A percentile compares a stretch with the other conserved stretches of the same genome.
Conservation (phyloP, 495 filamentous ascomycete species). For the Xylaria curta region DNA sequence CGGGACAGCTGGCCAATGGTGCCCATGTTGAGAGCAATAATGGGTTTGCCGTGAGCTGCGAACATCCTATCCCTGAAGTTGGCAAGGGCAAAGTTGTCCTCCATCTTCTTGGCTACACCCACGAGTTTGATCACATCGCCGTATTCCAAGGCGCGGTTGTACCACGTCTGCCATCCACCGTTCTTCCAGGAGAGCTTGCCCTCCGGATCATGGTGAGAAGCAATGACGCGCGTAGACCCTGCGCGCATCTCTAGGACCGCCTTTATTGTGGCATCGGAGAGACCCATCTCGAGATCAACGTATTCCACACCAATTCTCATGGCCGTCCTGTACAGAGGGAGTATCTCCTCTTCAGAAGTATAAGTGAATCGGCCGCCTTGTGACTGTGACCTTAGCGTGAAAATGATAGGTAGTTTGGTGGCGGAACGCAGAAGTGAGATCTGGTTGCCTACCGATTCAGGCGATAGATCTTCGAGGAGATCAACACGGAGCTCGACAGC, state of each 20-base stretch:
- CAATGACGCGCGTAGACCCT: constrained; percentile 78
- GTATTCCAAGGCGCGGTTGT: constrained; percentile 83
- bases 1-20: constrained; percentile 84
- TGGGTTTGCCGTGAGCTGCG: constrained; percentile 71
- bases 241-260: constrained; percentile 71
- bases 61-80: constrained; percentile 82
- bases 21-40: constrained; percentile 98
- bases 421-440: constrained; percentile 77
- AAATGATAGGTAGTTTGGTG: constrained; percentile 86
- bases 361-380: constrained; percentile 94
- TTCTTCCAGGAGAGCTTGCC: constrained; percentile 84
- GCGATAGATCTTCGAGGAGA: constrained; percentile 76
- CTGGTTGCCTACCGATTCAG: constrained; percentile 81
- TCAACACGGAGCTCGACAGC: constrained; percentile 96
- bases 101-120: constrained; percentile 74
- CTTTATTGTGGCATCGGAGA: constrained; percentile 64
- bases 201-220: constrained; percentile 90
- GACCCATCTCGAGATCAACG: constrained; percentile 89
- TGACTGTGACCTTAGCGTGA: constrained; percentile 83
- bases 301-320: constrained; percentile 87
- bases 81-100: constrained; percentile 85
- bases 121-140: constrained; percentile 96
- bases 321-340: constrained; percentile 76
- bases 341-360: constrained; percentile 68
- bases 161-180: constrained; percentile 84